Percentiles rank a stretch among this genome's conserved stretches.
Conservation (phyloP, 306 rosid genomes). For the Begonia fuchsioides region DNA sequence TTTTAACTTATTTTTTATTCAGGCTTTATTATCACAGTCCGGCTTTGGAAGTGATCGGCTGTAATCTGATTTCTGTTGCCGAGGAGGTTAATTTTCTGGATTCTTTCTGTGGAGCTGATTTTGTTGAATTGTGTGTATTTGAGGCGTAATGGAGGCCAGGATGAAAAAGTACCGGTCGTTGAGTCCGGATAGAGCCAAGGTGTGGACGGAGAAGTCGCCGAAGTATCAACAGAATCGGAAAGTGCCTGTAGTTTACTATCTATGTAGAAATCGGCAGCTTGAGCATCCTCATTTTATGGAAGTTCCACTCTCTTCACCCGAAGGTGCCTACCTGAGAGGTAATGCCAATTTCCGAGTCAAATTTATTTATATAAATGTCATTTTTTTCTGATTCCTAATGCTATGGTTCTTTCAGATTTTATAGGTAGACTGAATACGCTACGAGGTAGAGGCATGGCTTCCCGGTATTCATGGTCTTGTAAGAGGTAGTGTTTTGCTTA, state of each 20-base stretch:
- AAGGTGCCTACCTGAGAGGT: slow-evolving; percentile 76
- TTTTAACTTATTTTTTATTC: no score
- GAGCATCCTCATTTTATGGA: slow-evolving; percentile 99
- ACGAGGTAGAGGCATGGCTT: slow-evolving; percentile 92
- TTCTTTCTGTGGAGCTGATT: slow-evolving; percentile 1
- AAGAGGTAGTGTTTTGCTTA: slow-evolving; percentile 37
- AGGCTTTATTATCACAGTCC: no score
- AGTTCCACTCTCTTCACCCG: slow-evolving; percentile 52
- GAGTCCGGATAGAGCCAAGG: slow-evolving; percentile 86
- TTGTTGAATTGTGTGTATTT: slow-evolving; percentile 4
- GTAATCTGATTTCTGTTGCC: background rate
- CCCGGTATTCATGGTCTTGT: slow-evolving; percentile 81
- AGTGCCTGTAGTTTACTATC: slow-evolving; percentile 77
- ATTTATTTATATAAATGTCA: background rate
- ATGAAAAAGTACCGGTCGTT: slow-evolving; percentile 57
- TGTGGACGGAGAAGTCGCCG: slow-evolving; percentile 88
- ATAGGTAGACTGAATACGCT: slow-evolving; percentile 52
- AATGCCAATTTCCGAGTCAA: background rate
- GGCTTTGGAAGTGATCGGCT: no score
- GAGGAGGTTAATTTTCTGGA: background rate
- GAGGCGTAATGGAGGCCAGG: slow-evolving; percentile 49
- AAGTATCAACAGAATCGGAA: slow-evolving; percentile 64
- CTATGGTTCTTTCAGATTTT: slow-evolving; percentile 44
- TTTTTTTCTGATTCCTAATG: background rate
- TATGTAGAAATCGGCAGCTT: slow-evolving; percentile 68